Percentiles rank a stretch among this genome's conserved stretches.
Conservation (phyloP, 1,139 yeast genomes). For the Trichomonascaceae sp. region DNA sequence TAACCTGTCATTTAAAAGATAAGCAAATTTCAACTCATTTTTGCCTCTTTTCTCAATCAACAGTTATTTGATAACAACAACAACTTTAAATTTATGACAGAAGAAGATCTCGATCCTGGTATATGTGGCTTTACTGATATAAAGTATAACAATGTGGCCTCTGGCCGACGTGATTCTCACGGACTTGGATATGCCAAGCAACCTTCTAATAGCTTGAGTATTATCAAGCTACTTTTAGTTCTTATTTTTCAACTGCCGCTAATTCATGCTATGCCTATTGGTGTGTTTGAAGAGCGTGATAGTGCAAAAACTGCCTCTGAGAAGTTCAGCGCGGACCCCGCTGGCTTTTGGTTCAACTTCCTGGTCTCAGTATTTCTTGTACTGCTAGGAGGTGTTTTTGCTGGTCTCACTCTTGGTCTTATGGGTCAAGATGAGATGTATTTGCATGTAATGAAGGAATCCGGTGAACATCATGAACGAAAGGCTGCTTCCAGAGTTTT, state of each 20-base stretch:
- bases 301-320: slow-evolving; percentile 2
- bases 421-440: slow-evolving; percentile 99
- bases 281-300: not conserved
- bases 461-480: slow-evolving; percentile 53
- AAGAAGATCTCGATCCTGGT: slow-evolving; percentile 18
- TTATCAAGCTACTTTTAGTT: slow-evolving; percentile 19
- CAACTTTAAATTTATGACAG: slow-evolving; percentile 14
- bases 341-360: slow-evolving; percentile 48
- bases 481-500: slow-evolving; percentile 71
- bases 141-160: not conserved
- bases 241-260: slow-evolving; percentile 20
- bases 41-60: not conserved
- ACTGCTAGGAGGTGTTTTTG: slow-evolving; percentile 89
- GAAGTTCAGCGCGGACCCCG: slow-evolving; percentile 7
- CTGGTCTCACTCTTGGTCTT: slow-evolving; percentile 87
- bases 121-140: slow-evolving; percentile 16
- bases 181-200: not conserved
- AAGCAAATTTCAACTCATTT: not conserved
- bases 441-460: slow-evolving; percentile 39
- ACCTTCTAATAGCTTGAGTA: slow-evolving; percentile 1
- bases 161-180: not conserved
- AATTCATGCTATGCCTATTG: slow-evolving; percentile 10
- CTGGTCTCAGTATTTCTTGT: slow-evolving; percentile 63
- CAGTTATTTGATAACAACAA: not conserved
- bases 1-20: not conserved